Conservation (phyloP, 768 basidiomycete genomes). For the Collybia sordida region DNA sequence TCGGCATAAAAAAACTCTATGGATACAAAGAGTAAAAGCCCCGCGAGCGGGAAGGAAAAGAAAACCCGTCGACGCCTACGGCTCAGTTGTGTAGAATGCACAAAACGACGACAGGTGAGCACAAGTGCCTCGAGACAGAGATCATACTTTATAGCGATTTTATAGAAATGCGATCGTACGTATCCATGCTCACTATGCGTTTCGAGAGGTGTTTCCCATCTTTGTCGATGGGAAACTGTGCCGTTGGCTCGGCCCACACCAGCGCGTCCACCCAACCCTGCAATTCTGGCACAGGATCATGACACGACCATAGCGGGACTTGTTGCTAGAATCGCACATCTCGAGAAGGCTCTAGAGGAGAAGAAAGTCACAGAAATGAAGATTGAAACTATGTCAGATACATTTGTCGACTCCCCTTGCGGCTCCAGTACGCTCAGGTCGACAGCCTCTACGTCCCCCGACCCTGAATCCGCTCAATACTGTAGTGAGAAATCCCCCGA, state of each 20-base stretch:
- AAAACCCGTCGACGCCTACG: constrained; percentile 49
- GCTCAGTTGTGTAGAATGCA: constrained; percentile 56
- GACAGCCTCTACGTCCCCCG: constrained; percentile 13
- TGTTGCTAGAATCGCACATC: constrained; percentile 22
- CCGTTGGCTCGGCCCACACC: constrained; percentile 43
- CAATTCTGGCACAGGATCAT: constrained; percentile 2
- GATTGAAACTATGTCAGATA: constrained; percentile 9
- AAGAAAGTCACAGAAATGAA: constrained; percentile 11
- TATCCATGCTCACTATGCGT: constrained; percentile 42
- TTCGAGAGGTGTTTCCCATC: constrained; percentile 37
- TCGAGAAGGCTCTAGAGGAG: constrained; percentile 23
- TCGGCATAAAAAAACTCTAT: constrained; percentile 2
- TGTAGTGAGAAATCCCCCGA: neutral
- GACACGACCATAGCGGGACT: constrained; percentile 23
- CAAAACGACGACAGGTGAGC: constrained; percentile 52
- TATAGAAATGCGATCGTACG: constrained; percentile 51
- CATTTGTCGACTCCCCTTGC: constrained; percentile 12
- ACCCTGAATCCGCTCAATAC: constrained; percentile 6
- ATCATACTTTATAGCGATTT: neutral
- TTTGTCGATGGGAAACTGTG: constrained; percentile 46
- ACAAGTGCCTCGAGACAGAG: neutral
- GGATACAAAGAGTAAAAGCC: constrained; percentile 2
- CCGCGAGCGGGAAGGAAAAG: constrained; percentile 36
- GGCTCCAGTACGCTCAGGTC: constrained; percentile 19
- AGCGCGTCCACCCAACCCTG: constrained; percentile 29